A percentile compares a stretch with the other conserved stretches of the same genome.
Evolutionary conservation across 2,329 filamentous ascomycete genomes (phyloP).

Genomic region (Phaeosphaeriaceae sp.): DNA sequence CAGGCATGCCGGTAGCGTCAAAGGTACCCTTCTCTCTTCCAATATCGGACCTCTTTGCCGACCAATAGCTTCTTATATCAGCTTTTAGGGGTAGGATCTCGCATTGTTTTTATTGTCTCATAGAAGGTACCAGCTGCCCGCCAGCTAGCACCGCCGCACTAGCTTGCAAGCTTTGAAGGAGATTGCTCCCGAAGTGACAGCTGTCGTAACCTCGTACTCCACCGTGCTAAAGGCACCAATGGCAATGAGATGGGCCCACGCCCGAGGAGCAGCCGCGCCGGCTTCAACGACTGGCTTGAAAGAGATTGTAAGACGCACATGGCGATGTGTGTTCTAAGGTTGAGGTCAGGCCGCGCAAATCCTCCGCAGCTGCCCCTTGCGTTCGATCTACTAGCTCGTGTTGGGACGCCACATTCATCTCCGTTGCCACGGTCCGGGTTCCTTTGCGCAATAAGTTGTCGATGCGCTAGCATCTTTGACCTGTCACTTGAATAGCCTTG

Average conservation of each 20-base stretch:
- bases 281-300: neutral
- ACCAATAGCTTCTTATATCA: neutral
- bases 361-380: constrained; percentile 4
- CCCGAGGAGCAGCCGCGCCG: neutral
- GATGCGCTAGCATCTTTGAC: neutral
- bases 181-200: neutral
- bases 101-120: neutral
- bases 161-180: neutral
- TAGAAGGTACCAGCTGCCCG: neutral
- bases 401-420: constrained; percentile 4
- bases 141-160: neutral
- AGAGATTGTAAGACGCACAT: neutral
- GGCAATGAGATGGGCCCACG: neutral
- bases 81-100: neutral
- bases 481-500: neutral
- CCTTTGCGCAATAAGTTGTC: neutral
- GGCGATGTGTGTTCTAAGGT: neutral
- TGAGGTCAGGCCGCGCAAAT: constrained; percentile 1
- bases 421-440: constrained; percentile 1
- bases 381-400: constrained; percentile 5
- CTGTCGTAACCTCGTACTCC: neutral
- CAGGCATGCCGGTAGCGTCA: neutral
- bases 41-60: neutral
- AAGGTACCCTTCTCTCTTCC: neutral
- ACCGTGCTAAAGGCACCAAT: neutral